Conservation (phyloP, 2,329 filamentous ascomycete species). For the Scytalidium sp. region DNA sequence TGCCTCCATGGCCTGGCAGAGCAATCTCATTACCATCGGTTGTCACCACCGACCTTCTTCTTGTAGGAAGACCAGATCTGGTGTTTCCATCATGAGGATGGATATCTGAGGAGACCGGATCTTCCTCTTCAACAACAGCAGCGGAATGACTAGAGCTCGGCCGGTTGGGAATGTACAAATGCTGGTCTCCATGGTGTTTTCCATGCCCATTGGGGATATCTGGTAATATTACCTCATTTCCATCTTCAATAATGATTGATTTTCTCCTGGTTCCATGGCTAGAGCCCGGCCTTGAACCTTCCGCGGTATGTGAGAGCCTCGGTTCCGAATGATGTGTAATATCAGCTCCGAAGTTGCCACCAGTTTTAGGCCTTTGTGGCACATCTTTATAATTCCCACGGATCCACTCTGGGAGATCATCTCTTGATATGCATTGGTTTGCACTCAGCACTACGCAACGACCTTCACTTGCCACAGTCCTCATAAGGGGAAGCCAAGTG, state of each 20-base stretch:
- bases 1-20: conserved; percentile 22
- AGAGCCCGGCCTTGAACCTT: neutral
- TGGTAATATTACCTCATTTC: conserved; percentile 39
- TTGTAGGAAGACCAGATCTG: neutral
- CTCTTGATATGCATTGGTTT: conserved; percentile 73
- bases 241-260: conserved; percentile 11
- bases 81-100: neutral
- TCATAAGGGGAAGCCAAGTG: conserved; percentile 79
- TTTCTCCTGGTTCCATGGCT: conserved; percentile 8
- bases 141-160: neutral
- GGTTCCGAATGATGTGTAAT: neutral
- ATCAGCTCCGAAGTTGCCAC: conserved; percentile 1
- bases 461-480: conserved; percentile 77
- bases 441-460: conserved; percentile 81
- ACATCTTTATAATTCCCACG: conserved; percentile 22
- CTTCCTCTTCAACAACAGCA: neutral
- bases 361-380: neutral
- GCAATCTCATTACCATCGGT: conserved; percentile 56
- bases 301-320: neutral
- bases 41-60: conserved; percentile 16
- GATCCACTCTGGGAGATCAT: conserved; percentile 57
- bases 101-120: neutral
- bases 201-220: conserved; percentile 1
- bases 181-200: neutral
- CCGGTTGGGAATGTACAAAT: neutral